Conservation (phyloP, 2,329 filamentous ascomycete species). For the Clonostachys chloroleuca region DNA sequence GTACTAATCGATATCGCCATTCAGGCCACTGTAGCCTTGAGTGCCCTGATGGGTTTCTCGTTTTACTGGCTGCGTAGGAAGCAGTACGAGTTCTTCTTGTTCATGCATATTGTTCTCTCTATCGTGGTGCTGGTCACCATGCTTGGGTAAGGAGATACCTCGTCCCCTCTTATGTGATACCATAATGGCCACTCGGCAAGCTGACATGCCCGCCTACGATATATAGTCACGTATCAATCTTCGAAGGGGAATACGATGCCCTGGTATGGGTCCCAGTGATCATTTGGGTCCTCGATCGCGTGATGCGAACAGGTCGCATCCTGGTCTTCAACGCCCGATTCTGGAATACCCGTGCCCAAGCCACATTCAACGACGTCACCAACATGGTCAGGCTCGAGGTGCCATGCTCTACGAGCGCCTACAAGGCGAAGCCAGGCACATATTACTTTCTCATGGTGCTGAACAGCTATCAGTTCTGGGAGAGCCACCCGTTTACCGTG, state of each 20-base stretch:
- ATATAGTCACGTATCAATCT: constrained; percentile 45
- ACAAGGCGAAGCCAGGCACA: constrained; percentile 29
- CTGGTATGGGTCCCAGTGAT: constrained; percentile 43
- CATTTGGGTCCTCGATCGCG: constrained; percentile 45
- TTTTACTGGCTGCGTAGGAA: constrained; percentile 45
- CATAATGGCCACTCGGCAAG: neutral
- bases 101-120: constrained; percentile 46
- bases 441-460: constrained; percentile 41
- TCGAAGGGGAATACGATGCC: constrained; percentile 38
- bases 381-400: constrained; percentile 36
- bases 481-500: constrained; percentile 46
- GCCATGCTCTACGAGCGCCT: constrained; percentile 23
- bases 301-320: constrained; percentile 36
- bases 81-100: constrained; percentile 47
- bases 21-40: constrained; percentile 39
- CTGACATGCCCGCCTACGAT: no score
- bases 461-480: constrained; percentile 33
- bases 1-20: neutral
- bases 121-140: constrained; percentile 43
- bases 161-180: constrained; percentile 2
- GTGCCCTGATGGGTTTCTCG: constrained; percentile 37
- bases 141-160: constrained; percentile 34
- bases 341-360: constrained; percentile 25
- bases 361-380: constrained; percentile 25
- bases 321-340: constrained; percentile 29